A percentile compares a stretch with the other conserved stretches of the same genome.
phyloP scores from a whole-genome alignment of 23 red algal genomes.

The Gracilariopsis chorda region DNA sequence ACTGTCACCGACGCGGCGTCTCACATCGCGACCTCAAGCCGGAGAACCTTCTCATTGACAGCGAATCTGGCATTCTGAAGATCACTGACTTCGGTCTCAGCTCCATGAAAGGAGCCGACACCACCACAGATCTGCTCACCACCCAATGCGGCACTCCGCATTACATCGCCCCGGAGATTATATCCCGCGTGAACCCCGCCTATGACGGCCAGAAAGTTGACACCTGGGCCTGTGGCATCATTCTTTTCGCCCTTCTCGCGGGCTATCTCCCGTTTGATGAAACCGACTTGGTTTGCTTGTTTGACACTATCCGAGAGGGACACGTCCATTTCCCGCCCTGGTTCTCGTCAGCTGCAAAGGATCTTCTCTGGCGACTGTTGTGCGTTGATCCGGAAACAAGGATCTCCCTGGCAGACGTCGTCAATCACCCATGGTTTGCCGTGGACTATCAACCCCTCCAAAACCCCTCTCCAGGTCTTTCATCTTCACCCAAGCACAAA shows the following conservation, averaged over 20 bases:
- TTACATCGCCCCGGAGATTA: slow-evolving; percentile 82
- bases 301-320: slow-evolving; percentile 69
- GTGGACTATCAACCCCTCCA: slow-evolving; percentile 23
- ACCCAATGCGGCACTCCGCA: slow-evolving; percentile 79
- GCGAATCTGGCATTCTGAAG: slow-evolving; percentile 61
- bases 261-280: slow-evolving; percentile 96
- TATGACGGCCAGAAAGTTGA: slow-evolving; percentile 88
- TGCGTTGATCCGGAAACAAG: slow-evolving; percentile 82
- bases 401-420: slow-evolving; percentile 57
- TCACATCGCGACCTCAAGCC: slow-evolving; percentile 74
- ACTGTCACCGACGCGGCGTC: slow-evolving; percentile 82
- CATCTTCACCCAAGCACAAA: not conserved
- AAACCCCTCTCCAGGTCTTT: not conserved
- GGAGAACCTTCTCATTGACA: slow-evolving; percentile 62
- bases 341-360: slow-evolving; percentile 73
- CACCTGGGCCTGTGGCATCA: slow-evolving; percentile 92
- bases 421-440: slow-evolving; percentile 91
- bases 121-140: slow-evolving; percentile 52
- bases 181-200: slow-evolving; percentile 21
- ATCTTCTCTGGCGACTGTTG: slow-evolving; percentile 69
- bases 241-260: slow-evolving; percentile 88
- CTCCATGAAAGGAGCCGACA: slow-evolving; percentile 74
- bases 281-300: slow-evolving; percentile 69
- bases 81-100: slow-evolving; percentile 96
- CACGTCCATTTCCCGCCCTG: slow-evolving; percentile 68